Evolutionary conservation across 371 early-diverging fungal genomes (phyloP).

Genomic region (Apophysomyces ossiformis): DNA sequence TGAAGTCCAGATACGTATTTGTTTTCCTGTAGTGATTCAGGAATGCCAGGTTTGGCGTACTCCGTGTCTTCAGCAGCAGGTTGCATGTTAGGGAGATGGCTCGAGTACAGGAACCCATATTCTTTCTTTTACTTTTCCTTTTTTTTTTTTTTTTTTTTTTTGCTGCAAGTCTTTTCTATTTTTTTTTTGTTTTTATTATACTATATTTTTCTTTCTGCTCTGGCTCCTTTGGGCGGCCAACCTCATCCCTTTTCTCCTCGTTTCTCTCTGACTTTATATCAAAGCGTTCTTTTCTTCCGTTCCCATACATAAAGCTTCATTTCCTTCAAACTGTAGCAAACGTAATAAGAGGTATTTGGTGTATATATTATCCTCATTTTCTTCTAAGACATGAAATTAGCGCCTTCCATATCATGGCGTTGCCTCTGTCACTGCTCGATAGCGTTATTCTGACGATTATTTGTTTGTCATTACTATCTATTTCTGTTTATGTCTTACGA

Average conservation of each 20-base stretch:
- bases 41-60: not conserved
- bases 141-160: not conserved
- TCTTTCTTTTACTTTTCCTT: not conserved
- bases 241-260: constrained; percentile 7
- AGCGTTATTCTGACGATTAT: not conserved
- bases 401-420: not conserved
- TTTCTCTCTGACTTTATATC: not conserved
- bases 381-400: not conserved
- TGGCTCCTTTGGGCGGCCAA: not conserved
- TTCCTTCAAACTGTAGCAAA: not conserved
- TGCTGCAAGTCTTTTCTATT: not conserved
- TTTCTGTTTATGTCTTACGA: not conserved
- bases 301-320: not conserved
- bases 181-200: not conserved
- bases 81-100: constrained; percentile 1
- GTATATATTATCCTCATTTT: not conserved
- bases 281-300: constrained; percentile 1
- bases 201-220: not conserved
- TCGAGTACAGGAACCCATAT: constrained; percentile 5
- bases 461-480: not conserved
- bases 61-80: constrained; percentile 2
- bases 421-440: not conserved
- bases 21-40: not conserved
- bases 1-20: not conserved
- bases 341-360: constrained; percentile 1